Percentiles rank a stretch among this genome's conserved stretches.
phyloP scores from a whole-genome alignment of 2,329 filamentous ascomycete species.

The Penicillium decumbens region DNA sequence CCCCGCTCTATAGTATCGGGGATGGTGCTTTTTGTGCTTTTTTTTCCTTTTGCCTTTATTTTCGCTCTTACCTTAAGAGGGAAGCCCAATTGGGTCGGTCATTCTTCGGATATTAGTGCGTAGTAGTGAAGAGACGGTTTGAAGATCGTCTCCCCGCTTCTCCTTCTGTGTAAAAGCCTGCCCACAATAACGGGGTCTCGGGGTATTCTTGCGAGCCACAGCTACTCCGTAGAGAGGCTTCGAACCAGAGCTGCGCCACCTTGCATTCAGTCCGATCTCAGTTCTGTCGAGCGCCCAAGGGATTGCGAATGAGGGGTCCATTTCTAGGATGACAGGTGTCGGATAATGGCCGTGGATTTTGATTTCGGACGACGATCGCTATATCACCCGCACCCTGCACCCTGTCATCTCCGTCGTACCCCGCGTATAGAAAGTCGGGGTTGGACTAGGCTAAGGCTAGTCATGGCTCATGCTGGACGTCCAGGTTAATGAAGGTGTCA shows the following conservation, averaged over 20 bases:
- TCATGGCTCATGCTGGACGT: not conserved
- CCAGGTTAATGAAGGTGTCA: not conserved
- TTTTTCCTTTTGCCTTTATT: not conserved
- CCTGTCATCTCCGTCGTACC: not conserved
- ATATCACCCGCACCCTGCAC: not conserved
- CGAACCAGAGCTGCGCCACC: not conserved
- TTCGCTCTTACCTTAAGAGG: not conserved
- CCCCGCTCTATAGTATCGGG: not conserved
- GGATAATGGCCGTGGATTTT: not conserved
- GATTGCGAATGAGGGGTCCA: not conserved
- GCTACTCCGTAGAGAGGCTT: not conserved
- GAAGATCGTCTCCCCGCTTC: not conserved
- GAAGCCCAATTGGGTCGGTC: not conserved
- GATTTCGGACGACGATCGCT: not conserved
- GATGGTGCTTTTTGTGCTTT: not conserved
- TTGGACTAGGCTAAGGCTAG: not conserved
- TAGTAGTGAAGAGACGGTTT: not conserved
- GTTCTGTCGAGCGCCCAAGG: not conserved
- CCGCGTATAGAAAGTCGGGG: not conserved
- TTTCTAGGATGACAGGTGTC: not conserved
- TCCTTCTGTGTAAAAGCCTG: not conserved
- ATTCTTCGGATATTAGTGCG: not conserved
- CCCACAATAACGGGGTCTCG: not conserved
- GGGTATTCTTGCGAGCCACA: not conserved
- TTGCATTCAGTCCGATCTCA: not conserved